A percentile compares a stretch with the other conserved stretches of the same genome.
phyloP scores from a whole-genome alignment of 441 rosid species.

The Francoa sonchifolia region DNA sequence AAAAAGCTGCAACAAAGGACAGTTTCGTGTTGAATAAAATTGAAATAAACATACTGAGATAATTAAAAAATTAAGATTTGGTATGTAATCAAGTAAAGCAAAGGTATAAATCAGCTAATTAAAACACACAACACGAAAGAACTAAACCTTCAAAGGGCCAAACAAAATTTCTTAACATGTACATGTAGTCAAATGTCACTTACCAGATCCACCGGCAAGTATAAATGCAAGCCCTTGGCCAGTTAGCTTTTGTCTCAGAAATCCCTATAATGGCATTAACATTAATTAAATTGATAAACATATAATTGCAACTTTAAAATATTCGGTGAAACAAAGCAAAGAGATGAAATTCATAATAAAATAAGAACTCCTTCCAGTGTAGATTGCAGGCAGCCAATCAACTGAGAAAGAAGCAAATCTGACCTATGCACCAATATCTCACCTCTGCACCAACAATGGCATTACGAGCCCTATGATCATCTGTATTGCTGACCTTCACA shows the following conservation, averaged over 20 bases:
- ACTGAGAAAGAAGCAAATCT: not conserved
- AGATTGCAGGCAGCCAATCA: slow-evolving; percentile 8
- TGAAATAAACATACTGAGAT: too few species aligned
- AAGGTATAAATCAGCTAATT: too few species aligned
- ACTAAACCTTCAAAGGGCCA: not conserved
- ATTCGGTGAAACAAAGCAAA: not conserved
- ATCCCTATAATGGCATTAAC: slow-evolving; percentile 38
- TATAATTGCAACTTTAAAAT: slow-evolving; percentile 6
- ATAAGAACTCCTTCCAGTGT: not conserved
- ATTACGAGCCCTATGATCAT: slow-evolving; percentile 73
- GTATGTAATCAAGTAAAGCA: too few species aligned
- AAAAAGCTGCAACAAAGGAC: too few species aligned
- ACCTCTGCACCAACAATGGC: slow-evolving; percentile 67
- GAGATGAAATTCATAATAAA: not conserved
- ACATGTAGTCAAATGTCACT: slow-evolving; percentile 8
- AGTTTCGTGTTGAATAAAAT: too few species aligned
- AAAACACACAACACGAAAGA: too few species aligned
- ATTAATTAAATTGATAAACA: too few species aligned
- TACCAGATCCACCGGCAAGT: slow-evolving; percentile 96
- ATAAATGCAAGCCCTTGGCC: slow-evolving; percentile 97
- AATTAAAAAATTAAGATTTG: too few species aligned
- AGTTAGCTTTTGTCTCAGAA: slow-evolving; percentile 77
- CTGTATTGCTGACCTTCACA: slow-evolving; percentile 67
- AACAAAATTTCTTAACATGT: not conserved
- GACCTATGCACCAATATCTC: slow-evolving; percentile 9